Conservation (phyloP, 2,329 filamentous ascomycete genomes). For the Nannizzia gypsea region DNA sequence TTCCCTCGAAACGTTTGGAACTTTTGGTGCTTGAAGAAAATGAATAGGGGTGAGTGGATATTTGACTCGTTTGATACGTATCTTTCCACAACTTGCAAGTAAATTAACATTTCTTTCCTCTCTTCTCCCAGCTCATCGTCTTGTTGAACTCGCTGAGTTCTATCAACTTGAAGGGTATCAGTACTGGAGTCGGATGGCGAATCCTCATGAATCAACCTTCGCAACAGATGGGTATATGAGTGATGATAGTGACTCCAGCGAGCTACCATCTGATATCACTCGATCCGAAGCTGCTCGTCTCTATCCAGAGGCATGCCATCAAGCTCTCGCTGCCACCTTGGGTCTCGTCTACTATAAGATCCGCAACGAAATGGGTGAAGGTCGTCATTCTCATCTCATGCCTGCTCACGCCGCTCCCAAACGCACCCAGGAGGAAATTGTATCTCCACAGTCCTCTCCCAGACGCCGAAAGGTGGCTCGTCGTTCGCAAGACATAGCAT, state of each 20-base stretch:
- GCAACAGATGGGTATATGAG: slow-evolving; percentile 21
- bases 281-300: slow-evolving; percentile 26
- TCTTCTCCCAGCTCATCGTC: slow-evolving; percentile 26
- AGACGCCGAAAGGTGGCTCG: slow-evolving; percentile 29
- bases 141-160: slow-evolving; percentile 30
- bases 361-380: slow-evolving; percentile 30
- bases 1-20: slow-evolving; percentile 31
- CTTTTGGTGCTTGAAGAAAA: slow-evolving; percentile 33
- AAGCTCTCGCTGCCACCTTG: slow-evolving; percentile 29
- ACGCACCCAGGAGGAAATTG: slow-evolving; percentile 26
- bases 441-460: slow-evolving; percentile 21
- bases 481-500: slow-evolving; percentile 21
- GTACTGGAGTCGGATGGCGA: slow-evolving; percentile 28
- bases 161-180: slow-evolving; percentile 31
- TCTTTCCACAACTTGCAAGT: background rate
- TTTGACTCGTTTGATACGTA: background rate
- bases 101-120: slow-evolving; percentile 1
- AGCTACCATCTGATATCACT: slow-evolving; percentile 25
- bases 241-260: slow-evolving; percentile 30
- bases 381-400: slow-evolving; percentile 18
- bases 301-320: slow-evolving; percentile 30
- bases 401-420: slow-evolving; percentile 18
- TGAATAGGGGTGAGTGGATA: slow-evolving; percentile 26
- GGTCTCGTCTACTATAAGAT: slow-evolving; percentile 34
- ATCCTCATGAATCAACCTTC: slow-evolving; percentile 18